These are phyloP conservation scores for Furculomyces boomerangus DNA, from an alignment of 371 early-diverging fungal species.

Conservation along the genomic window DNA sequence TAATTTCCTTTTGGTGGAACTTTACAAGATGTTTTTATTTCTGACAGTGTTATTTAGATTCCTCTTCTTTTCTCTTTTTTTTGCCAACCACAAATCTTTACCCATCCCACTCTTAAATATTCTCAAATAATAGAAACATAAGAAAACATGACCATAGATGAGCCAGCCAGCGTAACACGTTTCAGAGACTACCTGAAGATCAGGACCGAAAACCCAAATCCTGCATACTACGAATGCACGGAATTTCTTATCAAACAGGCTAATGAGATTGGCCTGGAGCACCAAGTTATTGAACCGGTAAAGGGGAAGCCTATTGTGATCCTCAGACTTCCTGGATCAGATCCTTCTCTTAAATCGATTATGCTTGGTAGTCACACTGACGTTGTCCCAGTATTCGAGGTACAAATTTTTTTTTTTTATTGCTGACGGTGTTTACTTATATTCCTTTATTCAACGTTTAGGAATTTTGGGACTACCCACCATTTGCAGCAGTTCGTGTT, in stretches of 20 bases:
- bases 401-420: background rate
- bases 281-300: slow-evolving; percentile 16
- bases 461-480: slow-evolving; percentile 44
- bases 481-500: slow-evolving; percentile 46
- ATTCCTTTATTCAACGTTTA: background rate
- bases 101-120: too few relatives aligned
- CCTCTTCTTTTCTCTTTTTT: too few relatives aligned
- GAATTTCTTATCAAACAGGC: slow-evolving; percentile 36
- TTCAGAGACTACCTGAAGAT: slow-evolving; percentile 59
- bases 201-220: slow-evolving; percentile 57
- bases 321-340: slow-evolving; percentile 36
- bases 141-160: background rate
- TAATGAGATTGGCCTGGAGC: slow-evolving; percentile 36
- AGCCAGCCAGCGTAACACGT: slow-evolving; percentile 28
- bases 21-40: too few relatives aligned
- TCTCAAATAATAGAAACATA: too few relatives aligned
- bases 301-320: slow-evolving; percentile 49
- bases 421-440: background rate
- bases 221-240: slow-evolving; percentile 40
- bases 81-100: too few relatives aligned
- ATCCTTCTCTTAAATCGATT: slow-evolving; percentile 32
- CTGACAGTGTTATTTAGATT: too few relatives aligned
- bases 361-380: slow-evolving; percentile 66
- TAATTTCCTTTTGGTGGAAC: too few relatives aligned
- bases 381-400: slow-evolving; percentile 57